A percentile compares a stretch with the other conserved stretches of the same genome.
These are phyloP conservation scores for Cyclotella sp. DNA, from an alignment of 108 stramenopile species.

Conservation along the genomic window DNA sequence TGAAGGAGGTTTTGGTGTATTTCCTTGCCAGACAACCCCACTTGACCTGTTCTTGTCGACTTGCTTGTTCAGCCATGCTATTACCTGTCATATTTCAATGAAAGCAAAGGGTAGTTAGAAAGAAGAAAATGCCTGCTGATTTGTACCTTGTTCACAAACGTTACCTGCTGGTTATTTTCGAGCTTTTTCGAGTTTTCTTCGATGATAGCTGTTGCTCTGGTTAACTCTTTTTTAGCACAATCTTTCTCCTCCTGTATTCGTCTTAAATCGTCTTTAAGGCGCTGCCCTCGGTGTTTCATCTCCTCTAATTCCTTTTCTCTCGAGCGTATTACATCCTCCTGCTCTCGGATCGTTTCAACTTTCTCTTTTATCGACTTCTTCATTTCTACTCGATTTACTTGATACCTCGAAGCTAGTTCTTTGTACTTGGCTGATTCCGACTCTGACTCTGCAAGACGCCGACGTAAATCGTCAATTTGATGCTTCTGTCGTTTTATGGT, in stretches of 20 bases:
- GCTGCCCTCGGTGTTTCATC: constrained; percentile 20
- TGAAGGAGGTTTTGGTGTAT: background rate
- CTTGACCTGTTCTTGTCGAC: constrained; percentile 11
- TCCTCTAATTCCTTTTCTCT: constrained; percentile 43
- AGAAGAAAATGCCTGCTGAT: no score
- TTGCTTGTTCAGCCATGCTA: constrained; percentile 54
- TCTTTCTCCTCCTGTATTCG: constrained; percentile 31
- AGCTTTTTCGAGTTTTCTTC: constrained; percentile 40
- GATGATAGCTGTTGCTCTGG: constrained; percentile 19
- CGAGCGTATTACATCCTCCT: constrained; percentile 33
- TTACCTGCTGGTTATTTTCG: constrained; percentile 58
- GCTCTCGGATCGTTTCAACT: constrained; percentile 41
- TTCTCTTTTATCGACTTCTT: constrained; percentile 56
- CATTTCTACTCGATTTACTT: constrained; percentile 49
- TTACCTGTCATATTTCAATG: constrained; percentile 30
- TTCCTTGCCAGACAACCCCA: constrained; percentile 27
- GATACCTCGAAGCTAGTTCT: constrained; percentile 51
- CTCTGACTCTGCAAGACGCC: constrained; percentile 41
- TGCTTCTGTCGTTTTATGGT: constrained; percentile 43
- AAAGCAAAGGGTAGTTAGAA: no score
- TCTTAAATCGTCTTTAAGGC: constrained; percentile 15
- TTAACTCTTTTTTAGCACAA: constrained; percentile 23
- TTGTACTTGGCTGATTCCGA: constrained; percentile 42
- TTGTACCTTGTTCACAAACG: background rate
- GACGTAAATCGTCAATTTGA: constrained; percentile 46